Percentiles rank a stretch among this genome's conserved stretches.
phyloP scores from a whole-genome alignment of 352 stramenopile genomes.

The Pythium coloratum region DNA sequence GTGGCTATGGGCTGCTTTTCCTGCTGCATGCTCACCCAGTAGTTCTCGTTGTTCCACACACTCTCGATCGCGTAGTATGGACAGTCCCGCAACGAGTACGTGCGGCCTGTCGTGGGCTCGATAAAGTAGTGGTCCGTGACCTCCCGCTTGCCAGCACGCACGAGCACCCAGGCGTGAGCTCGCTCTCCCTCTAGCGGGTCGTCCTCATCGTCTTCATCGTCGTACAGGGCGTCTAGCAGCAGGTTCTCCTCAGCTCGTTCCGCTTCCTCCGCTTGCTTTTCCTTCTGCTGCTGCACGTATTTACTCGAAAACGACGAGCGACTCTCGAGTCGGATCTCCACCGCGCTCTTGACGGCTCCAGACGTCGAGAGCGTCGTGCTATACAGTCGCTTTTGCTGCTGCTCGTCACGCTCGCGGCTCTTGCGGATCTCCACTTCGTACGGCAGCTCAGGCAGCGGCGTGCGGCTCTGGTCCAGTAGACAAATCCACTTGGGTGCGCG shows the following conservation, averaged over 20 bases:
- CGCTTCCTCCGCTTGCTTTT: constrained; percentile 44
- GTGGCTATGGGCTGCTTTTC: constrained; percentile 51
- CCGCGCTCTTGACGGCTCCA: constrained; percentile 4
- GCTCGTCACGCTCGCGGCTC: constrained; percentile 36
- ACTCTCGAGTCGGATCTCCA: constrained; percentile 44
- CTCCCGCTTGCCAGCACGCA: constrained; percentile 89
- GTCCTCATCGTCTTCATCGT: constrained; percentile 70
- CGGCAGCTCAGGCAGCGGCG: constrained; percentile 55
- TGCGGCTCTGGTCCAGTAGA: constrained; percentile 89
- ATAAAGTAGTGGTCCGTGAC: constrained; percentile 88
- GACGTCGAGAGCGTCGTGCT: background rate
- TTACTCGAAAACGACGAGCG: constrained; percentile 73
- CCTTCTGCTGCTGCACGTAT: constrained; percentile 53
- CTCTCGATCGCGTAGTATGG: constrained; percentile 89
- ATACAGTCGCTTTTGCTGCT: constrained; percentile 25
- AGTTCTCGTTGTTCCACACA: constrained; percentile 95
- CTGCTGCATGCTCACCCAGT: constrained; percentile 94
- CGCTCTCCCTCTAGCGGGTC: constrained; percentile 73
- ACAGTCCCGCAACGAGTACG: constrained; percentile 72
- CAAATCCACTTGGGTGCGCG: constrained; percentile 88
- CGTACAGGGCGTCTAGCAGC: constrained; percentile 46
- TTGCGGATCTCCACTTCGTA: constrained; percentile 54
- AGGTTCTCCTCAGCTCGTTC: constrained; percentile 40
- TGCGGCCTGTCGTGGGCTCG: constrained; percentile 89
- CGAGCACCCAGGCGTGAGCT: constrained; percentile 91